Evolutionary conservation across 768 basidiomycete species (phyloP), one percentile per base, ranked within the genome.

Genomic region (Agaricus subrufescens): DNA sequence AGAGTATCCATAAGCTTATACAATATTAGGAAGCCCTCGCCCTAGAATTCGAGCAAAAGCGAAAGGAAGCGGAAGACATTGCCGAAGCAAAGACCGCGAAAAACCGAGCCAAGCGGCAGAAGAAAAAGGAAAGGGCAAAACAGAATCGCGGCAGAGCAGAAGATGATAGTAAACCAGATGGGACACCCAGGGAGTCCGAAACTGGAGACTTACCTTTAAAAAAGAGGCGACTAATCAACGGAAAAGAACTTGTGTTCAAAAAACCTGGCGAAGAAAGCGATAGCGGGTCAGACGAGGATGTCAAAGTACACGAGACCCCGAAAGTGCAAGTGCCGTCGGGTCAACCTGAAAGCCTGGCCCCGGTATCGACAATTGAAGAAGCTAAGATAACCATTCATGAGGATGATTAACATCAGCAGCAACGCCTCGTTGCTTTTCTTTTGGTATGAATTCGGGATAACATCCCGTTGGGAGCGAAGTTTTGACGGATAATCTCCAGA

Each of bases 11-110:
- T 9, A 31, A n/a, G 46, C 37, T 46, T 40, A 7, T 26, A 52
- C 34, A 47, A 58, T 31, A 25, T 5, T 58, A 95, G 94, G 90
- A 94, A 75, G 65, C 74, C 6, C 85, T 86, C 46, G 76, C 74
- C 25, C 75, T 75, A 9, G 94, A 89, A 48, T 97, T 95, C 62
- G 86, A 89, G 63, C 79, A 71, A 47, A 88, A 86, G 62, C 82
- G 86, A 65, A 79, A 76, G 44, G 88, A 86, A 58, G 80, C 85
- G 27, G 86, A 91, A 34, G 85, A 84, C 29, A 64, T 72, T 3
- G 84, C 89, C 0, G 87, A 96, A 46, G 85, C 87, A 2, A 97
- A 94, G 75, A 98, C 96, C 0, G 87, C 92, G 11, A 98, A 94
- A 74, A 99, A 99, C 69, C 82, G 97, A 19, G 90, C 91, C 14